These are phyloP conservation scores for Sporobolus alterniflorus DNA, from an alignment of 202 grass and related monocot genomes.

Conservation along the genomic window DNA sequence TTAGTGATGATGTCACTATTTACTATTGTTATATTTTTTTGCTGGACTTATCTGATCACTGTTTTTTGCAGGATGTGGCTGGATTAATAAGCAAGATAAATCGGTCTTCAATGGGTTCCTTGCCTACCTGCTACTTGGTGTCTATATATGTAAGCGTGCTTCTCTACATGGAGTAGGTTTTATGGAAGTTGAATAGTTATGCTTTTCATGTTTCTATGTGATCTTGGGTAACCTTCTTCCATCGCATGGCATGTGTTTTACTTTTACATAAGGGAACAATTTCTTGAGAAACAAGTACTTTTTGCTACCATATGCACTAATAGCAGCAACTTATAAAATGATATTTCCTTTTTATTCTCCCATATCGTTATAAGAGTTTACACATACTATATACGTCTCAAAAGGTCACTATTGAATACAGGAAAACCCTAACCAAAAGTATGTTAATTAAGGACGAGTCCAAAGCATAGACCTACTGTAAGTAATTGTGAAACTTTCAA, in stretches of 20 bases:
- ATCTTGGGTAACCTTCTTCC: constrained; percentile 17
- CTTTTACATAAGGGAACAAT: background rate
- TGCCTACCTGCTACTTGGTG: constrained; percentile 86
- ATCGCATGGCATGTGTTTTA: constrained; percentile 7
- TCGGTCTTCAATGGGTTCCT: constrained; percentile 84
- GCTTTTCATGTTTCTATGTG: constrained; percentile 17
- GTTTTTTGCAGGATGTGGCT: constrained; percentile 92
- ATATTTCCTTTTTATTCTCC: background rate
- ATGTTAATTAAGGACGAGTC: constrained; percentile 97
- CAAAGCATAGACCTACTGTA: constrained; percentile 95
- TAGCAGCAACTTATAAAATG: background rate
- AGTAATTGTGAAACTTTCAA: constrained; percentile 35
- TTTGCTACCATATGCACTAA: constrained; percentile 16
- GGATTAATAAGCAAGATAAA: constrained; percentile 99
- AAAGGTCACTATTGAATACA: constrained; percentile 40
- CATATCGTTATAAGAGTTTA: constrained; percentile 7
- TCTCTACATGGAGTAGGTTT: constrained; percentile 14
- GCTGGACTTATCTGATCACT: constrained; percentile 3
- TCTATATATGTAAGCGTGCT: constrained; percentile 87
- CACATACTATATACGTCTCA: constrained; percentile 3
- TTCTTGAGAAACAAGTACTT: constrained; percentile 29
- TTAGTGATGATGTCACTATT: constrained; percentile 16
- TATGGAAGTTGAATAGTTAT: constrained; percentile 7
- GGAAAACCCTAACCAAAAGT: constrained; percentile 93
- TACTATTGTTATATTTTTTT: background rate